phyloP scores from a whole-genome alignment of 2,329 filamentous ascomycete species.

The Pestalotiopsis sp. region DNA sequence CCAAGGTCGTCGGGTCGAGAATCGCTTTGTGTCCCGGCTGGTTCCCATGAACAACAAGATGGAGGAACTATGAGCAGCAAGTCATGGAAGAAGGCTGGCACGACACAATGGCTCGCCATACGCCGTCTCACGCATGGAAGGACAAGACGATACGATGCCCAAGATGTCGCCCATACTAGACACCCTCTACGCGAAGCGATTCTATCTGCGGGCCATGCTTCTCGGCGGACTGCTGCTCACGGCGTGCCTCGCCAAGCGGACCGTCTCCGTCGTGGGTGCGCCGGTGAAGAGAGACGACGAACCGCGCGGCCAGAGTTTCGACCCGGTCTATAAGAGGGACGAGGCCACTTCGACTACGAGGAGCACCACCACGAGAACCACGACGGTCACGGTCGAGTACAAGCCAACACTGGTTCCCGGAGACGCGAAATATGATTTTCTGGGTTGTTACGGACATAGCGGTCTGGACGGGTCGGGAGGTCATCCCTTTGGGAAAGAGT shows the following conservation, averaged over 20 bases:
- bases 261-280: constrained; percentile 10
- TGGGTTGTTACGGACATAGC: constrained; percentile 28
- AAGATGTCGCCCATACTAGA: constrained; percentile 17
- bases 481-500: constrained; percentile 24
- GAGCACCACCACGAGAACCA: constrained; percentile 23
- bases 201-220: constrained; percentile 22
- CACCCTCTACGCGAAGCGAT: constrained; percentile 22
- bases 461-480: constrained; percentile 14
- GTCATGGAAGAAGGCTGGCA: neutral
- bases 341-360: neutral
- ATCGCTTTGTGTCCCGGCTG: neutral
- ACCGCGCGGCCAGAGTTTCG: constrained; percentile 11
- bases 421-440: constrained; percentile 21
- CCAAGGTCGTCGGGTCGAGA: neutral
- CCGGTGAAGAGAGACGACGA: neutral
- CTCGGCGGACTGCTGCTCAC: constrained; percentile 22
- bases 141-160: neutral
- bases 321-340: neutral
- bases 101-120: neutral
- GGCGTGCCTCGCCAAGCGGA: constrained; percentile 19
- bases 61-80: neutral
- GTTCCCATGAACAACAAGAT: neutral
- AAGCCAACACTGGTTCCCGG: constrained; percentile 26
- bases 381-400: constrained; percentile 30
- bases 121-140: neutral